Percentiles rank a stretch among this genome's conserved stretches.
These are phyloP conservation scores for Apophysomyces trapeziformis DNA, from an alignment of 371 early-diverging fungal genomes.

Conservation along the genomic window DNA sequence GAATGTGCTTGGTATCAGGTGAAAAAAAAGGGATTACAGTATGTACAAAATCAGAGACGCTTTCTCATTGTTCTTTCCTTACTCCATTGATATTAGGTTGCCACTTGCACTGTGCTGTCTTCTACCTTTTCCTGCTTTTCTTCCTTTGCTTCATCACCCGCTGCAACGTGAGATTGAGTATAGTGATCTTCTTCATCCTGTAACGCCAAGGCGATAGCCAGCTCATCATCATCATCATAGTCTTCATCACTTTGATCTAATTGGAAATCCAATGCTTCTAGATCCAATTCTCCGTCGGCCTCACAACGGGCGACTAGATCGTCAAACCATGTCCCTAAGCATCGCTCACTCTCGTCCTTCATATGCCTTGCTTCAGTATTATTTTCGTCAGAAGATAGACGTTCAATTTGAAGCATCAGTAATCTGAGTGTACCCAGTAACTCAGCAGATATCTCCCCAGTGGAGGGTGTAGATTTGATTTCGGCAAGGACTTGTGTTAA, in stretches of 20 bases:
- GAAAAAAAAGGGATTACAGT: background rate
- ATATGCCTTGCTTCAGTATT: conserved; percentile 38
- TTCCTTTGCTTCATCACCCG: conserved; percentile 14
- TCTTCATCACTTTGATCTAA: conserved; percentile 26
- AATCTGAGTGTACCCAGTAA: conserved; percentile 46
- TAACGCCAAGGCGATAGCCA: conserved; percentile 18
- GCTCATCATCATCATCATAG: conserved; percentile 25
- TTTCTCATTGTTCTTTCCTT: background rate
- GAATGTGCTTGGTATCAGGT: background rate
- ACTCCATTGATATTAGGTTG: background rate
- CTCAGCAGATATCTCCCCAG: conserved; percentile 51
- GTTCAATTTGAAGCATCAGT: conserved; percentile 47
- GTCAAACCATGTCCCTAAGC: conserved; percentile 52
- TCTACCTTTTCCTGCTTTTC: background rate
- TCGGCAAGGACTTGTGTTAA: conserved; percentile 41
- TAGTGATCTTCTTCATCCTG: conserved; percentile 14
- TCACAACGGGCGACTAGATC: conserved; percentile 49
- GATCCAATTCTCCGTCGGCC: conserved; percentile 38
- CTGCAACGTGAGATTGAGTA: conserved; percentile 12
- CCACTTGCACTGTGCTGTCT: conserved; percentile 1
- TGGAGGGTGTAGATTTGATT: conserved; percentile 47
- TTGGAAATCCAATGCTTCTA: conserved; percentile 29
- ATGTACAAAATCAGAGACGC: conserved; percentile 3
- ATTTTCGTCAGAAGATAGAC: conserved; percentile 37
- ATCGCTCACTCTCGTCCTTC: conserved; percentile 46